Percentiles rank a stretch among this genome's conserved stretches.
phyloP scores from a whole-genome alignment of 1,284 basidiomycete genomes.

The Microbotryum intermedium region DNA sequence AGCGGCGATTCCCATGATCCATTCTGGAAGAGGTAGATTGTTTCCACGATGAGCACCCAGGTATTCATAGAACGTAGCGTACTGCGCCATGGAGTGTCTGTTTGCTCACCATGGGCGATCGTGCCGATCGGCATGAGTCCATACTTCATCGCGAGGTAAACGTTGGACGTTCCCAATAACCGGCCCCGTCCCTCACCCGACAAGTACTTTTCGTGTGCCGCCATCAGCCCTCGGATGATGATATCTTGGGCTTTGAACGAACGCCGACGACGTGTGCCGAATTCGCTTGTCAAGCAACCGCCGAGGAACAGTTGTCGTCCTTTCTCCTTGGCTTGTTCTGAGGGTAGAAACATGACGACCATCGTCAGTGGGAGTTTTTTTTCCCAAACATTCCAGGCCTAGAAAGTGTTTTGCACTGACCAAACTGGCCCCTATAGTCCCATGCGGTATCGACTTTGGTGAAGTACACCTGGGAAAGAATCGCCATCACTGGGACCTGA shows the following conservation, averaged over 20 bases:
- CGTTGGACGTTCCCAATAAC: slow-evolving; percentile 80
- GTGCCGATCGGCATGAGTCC: slow-evolving; percentile 51
- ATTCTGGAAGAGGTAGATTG: slow-evolving; percentile 47
- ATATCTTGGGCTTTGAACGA: slow-evolving; percentile 71
- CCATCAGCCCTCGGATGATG: slow-evolving; percentile 61
- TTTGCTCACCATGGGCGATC: slow-evolving; percentile 29
- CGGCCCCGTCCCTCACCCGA: slow-evolving; percentile 46
- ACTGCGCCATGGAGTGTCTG: too few species aligned
- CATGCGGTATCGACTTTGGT: slow-evolving; percentile 64
- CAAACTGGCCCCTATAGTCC: slow-evolving; percentile 70
- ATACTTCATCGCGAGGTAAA: slow-evolving; percentile 58
- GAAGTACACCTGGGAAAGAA: slow-evolving; percentile 49
- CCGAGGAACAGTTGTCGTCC: slow-evolving; percentile 56
- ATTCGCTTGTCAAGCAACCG: slow-evolving; percentile 77
- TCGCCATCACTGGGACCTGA: slow-evolving; percentile 43
- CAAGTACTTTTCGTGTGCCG: slow-evolving; percentile 51
- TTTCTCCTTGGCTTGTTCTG: slow-evolving; percentile 60
- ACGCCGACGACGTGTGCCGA: slow-evolving; percentile 80
- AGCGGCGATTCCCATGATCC: slow-evolving; percentile 92
- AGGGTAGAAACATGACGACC: slow-evolving; percentile 37
- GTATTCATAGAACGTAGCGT: too few species aligned
- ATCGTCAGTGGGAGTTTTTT: background rate
- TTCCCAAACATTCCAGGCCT: background rate
- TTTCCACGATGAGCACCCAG: too few species aligned
- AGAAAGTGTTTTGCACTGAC: slow-evolving; percentile 38